Base-by-base conservation (phyloP, 1,284 basidiomycete genomes). In the Coriolopsis trogii region DNA sequence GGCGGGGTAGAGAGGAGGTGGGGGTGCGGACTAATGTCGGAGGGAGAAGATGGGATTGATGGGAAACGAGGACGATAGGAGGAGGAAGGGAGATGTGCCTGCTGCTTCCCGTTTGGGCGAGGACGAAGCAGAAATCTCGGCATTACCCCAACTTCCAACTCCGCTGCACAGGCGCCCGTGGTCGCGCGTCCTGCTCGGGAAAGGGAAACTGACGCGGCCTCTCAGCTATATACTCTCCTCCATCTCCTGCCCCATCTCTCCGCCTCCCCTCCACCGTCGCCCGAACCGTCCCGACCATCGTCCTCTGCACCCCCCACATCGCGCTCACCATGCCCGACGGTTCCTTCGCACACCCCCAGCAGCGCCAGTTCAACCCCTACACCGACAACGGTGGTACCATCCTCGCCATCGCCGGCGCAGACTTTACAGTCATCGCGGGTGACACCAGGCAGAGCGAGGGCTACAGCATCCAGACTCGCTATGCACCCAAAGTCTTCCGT, bases 381-480 rank as follows among this genome's bases (percentile, higher is more conserved):
- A 79, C 84, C 12, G 86, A 94, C 64, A 97, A 96, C 64, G 93
- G 94, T 42, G 94, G 94, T 25, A 94, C 94, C 31, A 95, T 97
- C 73, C 85, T 98, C 60, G 93, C 95, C 64, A 92, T 98, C 70
- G 92, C 94, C 7, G 94, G 94, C 45, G 81, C 84, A 47, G 91
- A 95, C 72, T 98, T 97, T 70, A 83, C 82, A 51, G 92, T 97
- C 67, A 91, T 97, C 66, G 94, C 95, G 5, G 92, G 93, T 49
- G 95, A 98, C 73, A 98, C 95, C 29, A 79, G 95, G 57, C 95
- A 97, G 75, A 93, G 89, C 58, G 91, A 95, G 70, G 94, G 94
- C 25, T 97, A 92, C 75, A 91, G 79, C 66, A 97, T 97, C 69
- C 95, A 98, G 77, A 95, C 94, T 49, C 84, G 95, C 69, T 96